Percentiles rank a stretch among this genome's conserved stretches.
These are phyloP conservation scores for Vitellaria paradoxa DNA, from an alignment of 179 eudicot species.

Conservation along the genomic window DNA sequence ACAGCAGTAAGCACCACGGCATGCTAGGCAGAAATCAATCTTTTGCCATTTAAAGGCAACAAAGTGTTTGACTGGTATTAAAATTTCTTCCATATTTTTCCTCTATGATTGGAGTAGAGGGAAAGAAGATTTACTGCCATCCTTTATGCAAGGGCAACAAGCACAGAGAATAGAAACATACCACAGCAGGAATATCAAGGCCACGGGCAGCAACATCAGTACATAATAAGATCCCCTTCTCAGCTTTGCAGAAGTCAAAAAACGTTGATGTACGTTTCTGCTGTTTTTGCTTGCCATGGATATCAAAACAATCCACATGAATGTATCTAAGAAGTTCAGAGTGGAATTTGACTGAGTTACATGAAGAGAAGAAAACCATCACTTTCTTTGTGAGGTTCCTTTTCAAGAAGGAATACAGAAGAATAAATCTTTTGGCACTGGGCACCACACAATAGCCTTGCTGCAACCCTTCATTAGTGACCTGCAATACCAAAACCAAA, in stretches of 20 bases:
- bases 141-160: slow-evolving; percentile 1
- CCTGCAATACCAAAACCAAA: slow-evolving; percentile 39
- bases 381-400: slow-evolving; percentile 68
- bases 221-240: slow-evolving; percentile 76
- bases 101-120: background rate
- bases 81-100: background rate
- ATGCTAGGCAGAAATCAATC: background rate
- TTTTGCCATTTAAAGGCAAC: background rate
- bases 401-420: slow-evolving; percentile 80
- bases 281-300: slow-evolving; percentile 92
- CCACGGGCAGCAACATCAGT: slow-evolving; percentile 89
- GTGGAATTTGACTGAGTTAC: slow-evolving; percentile 88
- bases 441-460: slow-evolving; percentile 88
- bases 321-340: slow-evolving; percentile 75
- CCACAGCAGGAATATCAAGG: slow-evolving; percentile 93
- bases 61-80: background rate
- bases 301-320: slow-evolving; percentile 64
- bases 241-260: slow-evolving; percentile 69
- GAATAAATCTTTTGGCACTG: slow-evolving; percentile 68
- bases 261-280: slow-evolving; percentile 70
- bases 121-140: background rate
- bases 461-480: slow-evolving; percentile 84
- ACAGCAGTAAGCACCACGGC: background rate
- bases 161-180: slow-evolving; percentile 28
- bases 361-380: slow-evolving; percentile 97